Conservation (phyloP, 129 eudicot genomes). For the Chrysanthemum makinoi region DNA sequence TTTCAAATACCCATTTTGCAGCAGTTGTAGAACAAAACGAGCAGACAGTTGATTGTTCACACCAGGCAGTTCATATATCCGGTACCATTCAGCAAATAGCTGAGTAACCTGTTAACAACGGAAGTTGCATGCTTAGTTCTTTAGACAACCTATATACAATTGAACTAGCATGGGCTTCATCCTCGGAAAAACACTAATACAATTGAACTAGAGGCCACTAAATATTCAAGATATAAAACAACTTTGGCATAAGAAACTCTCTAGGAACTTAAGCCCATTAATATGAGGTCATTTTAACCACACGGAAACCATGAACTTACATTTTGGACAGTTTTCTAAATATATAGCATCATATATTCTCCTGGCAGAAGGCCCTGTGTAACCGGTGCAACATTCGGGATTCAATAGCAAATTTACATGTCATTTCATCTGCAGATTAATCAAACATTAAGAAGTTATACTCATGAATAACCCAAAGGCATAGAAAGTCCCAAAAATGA, state of each 20-base stretch:
- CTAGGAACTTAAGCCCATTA: neutral
- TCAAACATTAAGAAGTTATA: no score
- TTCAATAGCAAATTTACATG: no score
- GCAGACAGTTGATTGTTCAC: conserved; percentile 71
- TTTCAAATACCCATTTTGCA: conserved; percentile 71
- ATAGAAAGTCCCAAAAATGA: no score
- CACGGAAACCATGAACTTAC: no score
- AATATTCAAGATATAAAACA: neutral
- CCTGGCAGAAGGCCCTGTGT: no score
- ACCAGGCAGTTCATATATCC: conserved; percentile 74
- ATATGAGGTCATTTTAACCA: no score
- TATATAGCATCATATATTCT: no score
- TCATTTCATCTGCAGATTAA: no score
- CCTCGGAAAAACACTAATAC: conserved; percentile 6
- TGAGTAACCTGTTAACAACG: conserved; percentile 48
- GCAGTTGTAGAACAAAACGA: conserved; percentile 62
- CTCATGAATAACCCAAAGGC: no score
- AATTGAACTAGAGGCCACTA: conserved; percentile 2
- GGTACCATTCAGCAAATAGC: conserved; percentile 85
- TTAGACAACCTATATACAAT: no score
- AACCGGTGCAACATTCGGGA: no score
- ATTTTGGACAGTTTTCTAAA: no score
- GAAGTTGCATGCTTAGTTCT: neutral
- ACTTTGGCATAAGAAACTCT: conserved; percentile 4
- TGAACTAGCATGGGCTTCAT: conserved; percentile 4